Percentiles rank a stretch among this genome's conserved stretches.
Conservation (phyloP, 2,329 filamentous ascomycete species). For the Cladobotryum protrusum region DNA sequence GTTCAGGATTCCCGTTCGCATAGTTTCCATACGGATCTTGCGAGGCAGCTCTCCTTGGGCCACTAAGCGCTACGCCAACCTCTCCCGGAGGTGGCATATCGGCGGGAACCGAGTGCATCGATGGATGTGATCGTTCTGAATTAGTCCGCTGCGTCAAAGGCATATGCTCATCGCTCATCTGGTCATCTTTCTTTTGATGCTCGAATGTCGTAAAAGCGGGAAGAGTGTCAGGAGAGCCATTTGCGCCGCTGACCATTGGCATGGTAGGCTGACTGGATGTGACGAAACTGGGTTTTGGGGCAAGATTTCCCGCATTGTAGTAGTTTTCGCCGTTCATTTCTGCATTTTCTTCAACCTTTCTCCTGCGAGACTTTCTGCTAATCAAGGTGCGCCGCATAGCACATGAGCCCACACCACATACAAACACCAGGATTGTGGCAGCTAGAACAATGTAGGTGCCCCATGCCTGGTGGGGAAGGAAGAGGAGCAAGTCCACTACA, state of each 20-base stretch:
- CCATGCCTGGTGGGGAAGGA: constrained; percentile 90
- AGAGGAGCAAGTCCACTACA: constrained; percentile 86
- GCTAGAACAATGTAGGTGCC: constrained; percentile 90
- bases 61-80: constrained; percentile 22
- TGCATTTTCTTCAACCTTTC: constrained; percentile 84
- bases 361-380: constrained; percentile 86
- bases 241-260: constrained; percentile 51
- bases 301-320: constrained; percentile 63
- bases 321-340: constrained; percentile 96
- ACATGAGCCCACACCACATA: constrained; percentile 80
- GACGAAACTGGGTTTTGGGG: constrained; percentile 39
- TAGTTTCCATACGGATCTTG: constrained; percentile 62
- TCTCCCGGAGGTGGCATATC: constrained; percentile 28
- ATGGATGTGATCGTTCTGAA: constrained; percentile 49
- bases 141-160: constrained; percentile 63
- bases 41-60: constrained; percentile 35
- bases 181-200: constrained; percentile 55
- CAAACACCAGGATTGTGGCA: constrained; percentile 76
- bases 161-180: constrained; percentile 61
- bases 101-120: constrained; percentile 33
- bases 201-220: constrained; percentile 61
- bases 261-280: constrained; percentile 50
- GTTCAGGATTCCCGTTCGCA: constrained; percentile 36
- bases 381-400: constrained; percentile 92
- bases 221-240: constrained; percentile 40